These are phyloP conservation scores for Colletotrichum shisoi DNA, from an alignment of 2,329 filamentous ascomycete species.

Conservation along the genomic window DNA sequence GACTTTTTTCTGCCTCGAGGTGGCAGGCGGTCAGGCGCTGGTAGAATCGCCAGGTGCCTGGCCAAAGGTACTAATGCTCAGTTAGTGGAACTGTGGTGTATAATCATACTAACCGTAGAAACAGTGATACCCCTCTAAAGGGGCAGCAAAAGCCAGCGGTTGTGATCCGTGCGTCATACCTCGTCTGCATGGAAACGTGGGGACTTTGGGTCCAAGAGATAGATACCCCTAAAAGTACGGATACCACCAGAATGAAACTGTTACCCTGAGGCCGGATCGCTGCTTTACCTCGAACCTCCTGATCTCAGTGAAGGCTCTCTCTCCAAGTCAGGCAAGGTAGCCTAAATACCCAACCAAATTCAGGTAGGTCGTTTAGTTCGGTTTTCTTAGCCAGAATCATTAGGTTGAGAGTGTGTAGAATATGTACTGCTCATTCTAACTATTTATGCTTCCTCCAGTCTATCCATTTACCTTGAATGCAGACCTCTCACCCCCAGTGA, in stretches of 20 bases:
- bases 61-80: neutral
- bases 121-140: fast-evolving
- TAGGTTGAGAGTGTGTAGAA: too few species aligned
- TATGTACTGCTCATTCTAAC: neutral
- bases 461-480: neutral
- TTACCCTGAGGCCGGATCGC: conserved; percentile 10
- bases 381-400: too few species aligned
- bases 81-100: neutral
- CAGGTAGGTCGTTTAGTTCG: neutral
- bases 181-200: neutral
- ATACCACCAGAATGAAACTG: conserved; percentile 30
- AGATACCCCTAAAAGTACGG: neutral
- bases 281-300: conserved; percentile 22
- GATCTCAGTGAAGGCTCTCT: neutral
- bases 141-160: neutral
- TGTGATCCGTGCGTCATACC: conserved; percentile 12
- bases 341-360: neutral
- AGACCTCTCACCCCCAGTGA: neutral
- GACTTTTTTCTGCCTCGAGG: conserved; percentile 40
- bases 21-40: conserved; percentile 35
- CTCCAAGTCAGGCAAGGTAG: neutral
- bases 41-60: conserved; percentile 32
- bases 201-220: conserved; percentile 1
- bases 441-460: too few species aligned
- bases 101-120: neutral